These are phyloP conservation scores for Aspergillus ochraceoroseus DNA, from an alignment of 2,329 filamentous ascomycete genomes.

Conservation along the genomic window DNA sequence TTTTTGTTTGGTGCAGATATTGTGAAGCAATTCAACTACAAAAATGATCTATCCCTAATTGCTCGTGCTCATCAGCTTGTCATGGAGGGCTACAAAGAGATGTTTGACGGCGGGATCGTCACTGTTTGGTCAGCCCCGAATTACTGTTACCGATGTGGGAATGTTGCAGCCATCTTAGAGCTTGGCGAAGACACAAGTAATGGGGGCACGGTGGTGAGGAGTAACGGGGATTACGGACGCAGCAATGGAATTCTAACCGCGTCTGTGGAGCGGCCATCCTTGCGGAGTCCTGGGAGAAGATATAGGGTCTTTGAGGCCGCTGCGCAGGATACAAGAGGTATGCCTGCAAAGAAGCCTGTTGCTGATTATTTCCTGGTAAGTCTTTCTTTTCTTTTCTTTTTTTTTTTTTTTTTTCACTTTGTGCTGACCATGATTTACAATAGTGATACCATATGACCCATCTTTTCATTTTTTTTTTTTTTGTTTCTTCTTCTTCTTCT, in stretches of 20 bases:
- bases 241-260: constrained; percentile 49
- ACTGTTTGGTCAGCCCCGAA: constrained; percentile 99
- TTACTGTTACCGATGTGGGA: constrained; percentile 94
- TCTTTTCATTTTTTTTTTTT: neutral
- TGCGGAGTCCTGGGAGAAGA: constrained; percentile 71
- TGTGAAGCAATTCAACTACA: constrained; percentile 91
- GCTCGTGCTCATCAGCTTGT: constrained; percentile 94
- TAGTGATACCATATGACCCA: constrained; percentile 8
- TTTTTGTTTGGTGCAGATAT: constrained; percentile 96
- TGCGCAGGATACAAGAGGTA: constrained; percentile 89
- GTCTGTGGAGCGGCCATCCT: constrained; percentile 43
- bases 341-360: constrained; percentile 98
- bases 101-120: constrained; percentile 94
- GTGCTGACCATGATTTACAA: neutral
- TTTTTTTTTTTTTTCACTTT: neutral
- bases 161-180: constrained; percentile 91
- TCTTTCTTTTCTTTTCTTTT: neutral
- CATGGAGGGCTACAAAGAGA: constrained; percentile 99
- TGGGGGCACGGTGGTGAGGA: constrained; percentile 62
- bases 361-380: constrained; percentile 84
- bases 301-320: constrained; percentile 96
- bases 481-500: constrained; percentile 3
- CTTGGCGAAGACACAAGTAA: constrained; percentile 82
- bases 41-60: constrained; percentile 86
- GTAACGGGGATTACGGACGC: constrained; percentile 46